Percentiles rank a stretch among this genome's conserved stretches.
These are phyloP conservation scores for Botryosphaeria dothidea DNA, from an alignment of 2,329 filamentous ascomycete genomes.

Conservation along the genomic window DNA sequence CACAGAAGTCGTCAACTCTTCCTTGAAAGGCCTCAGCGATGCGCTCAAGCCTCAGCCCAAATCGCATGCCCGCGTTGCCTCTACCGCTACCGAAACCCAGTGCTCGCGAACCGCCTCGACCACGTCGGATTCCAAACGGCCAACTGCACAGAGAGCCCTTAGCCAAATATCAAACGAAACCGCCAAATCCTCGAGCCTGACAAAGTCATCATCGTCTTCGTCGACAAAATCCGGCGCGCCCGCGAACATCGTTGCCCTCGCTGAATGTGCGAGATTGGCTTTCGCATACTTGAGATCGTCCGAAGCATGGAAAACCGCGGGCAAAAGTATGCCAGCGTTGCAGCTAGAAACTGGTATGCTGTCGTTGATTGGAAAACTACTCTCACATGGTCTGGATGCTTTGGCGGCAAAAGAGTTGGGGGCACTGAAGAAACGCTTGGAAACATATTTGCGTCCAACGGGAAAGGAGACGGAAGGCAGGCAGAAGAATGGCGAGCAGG, in stretches of 20 bases:
- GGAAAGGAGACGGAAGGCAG: slow-evolving; percentile 23
- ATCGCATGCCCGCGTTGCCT: slow-evolving; percentile 20
- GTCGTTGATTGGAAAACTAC: slow-evolving; percentile 65
- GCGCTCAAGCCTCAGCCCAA: slow-evolving; percentile 55
- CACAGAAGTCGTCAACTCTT: slow-evolving; percentile 70
- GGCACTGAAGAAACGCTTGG: slow-evolving; percentile 64
- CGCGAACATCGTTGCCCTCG: slow-evolving; percentile 51
- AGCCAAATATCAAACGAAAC: slow-evolving; percentile 63
- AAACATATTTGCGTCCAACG: slow-evolving; percentile 35
- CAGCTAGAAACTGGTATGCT: slow-evolving; percentile 76
- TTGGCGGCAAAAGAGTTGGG: slow-evolving; percentile 69
- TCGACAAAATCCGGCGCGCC: slow-evolving; percentile 31
- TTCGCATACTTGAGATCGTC: slow-evolving; percentile 65
- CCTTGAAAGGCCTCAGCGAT: slow-evolving; percentile 69
- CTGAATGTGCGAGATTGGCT: slow-evolving; percentile 69
- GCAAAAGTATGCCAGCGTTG: slow-evolving; percentile 59
- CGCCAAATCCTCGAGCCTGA: slow-evolving; percentile 26
- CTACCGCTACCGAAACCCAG: slow-evolving; percentile 20
- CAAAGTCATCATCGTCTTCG: slow-evolving; percentile 38
- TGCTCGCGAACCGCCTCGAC: slow-evolving; percentile 23
- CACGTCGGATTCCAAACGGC: slow-evolving; percentile 40
- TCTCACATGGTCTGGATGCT: slow-evolving; percentile 65
- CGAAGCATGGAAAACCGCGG: slow-evolving; percentile 52
- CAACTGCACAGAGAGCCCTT: slow-evolving; percentile 58
- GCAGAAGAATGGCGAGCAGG: slow-evolving; percentile 33